These are phyloP conservation scores for Gardenia jasminoides DNA, from an alignment of 257 asterid species.

Conservation along the genomic window DNA sequence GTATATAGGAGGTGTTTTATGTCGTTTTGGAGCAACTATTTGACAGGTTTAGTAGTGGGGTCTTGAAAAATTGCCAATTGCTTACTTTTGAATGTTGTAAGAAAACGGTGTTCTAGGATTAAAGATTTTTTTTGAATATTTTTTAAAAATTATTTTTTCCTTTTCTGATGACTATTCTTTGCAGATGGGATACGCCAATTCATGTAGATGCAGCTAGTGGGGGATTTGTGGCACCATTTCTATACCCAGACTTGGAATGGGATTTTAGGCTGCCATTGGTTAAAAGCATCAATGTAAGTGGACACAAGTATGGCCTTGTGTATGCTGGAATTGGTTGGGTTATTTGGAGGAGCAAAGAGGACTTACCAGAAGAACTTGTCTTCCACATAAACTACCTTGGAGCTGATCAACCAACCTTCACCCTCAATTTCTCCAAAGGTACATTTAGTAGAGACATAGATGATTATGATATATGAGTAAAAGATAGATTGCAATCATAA, in stretches of 20 bases:
- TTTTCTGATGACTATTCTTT: background rate
- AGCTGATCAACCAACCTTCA: slow-evolving; percentile 2
- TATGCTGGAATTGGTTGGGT: slow-evolving; percentile 10
- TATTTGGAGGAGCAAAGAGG: slow-evolving; percentile 3
- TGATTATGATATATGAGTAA: no score
- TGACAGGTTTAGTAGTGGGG: no score
- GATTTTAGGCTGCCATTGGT: slow-evolving; percentile 2
- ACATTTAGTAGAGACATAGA: no score
- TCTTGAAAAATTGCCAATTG: background rate
- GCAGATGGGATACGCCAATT: slow-evolving; percentile 6
- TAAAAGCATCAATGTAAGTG: background rate
- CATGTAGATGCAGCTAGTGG: slow-evolving; percentile 13
- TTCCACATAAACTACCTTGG: slow-evolving; percentile 3
- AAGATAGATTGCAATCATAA: no score
- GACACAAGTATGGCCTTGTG: no score
- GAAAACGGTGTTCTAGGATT: no score
- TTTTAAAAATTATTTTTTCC: no score
- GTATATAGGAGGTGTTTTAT: no score
- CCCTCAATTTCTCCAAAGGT: slow-evolving; percentile 11
- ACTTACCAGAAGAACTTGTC: background rate
- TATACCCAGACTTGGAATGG: slow-evolving; percentile 1
- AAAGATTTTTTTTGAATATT: no score
- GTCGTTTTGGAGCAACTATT: no score
- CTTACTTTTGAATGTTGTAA: background rate
- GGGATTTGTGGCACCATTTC: slow-evolving; percentile 4